These are phyloP conservation scores for Pezicula carpinea DNA, from an alignment of 2,329 filamentous ascomycete genomes.

Conservation along the genomic window DNA sequence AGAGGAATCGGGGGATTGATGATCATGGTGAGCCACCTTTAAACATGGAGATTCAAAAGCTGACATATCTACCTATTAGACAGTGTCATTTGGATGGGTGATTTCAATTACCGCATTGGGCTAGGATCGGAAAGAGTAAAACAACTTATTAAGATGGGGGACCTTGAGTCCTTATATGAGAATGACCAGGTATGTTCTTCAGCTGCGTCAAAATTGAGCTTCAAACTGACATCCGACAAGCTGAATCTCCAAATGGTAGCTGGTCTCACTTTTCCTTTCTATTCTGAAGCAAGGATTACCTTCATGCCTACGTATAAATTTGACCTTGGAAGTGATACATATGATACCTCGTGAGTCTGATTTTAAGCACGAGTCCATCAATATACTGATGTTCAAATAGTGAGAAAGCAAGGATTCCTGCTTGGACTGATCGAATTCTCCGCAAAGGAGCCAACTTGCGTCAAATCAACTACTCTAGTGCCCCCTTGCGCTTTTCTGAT, in stretches of 20 bases:
- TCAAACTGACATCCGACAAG: conserved; percentile 33
- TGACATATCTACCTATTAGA: conserved; percentile 39
- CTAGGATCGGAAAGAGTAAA: conserved; percentile 74
- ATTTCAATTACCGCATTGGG: conserved; percentile 98
- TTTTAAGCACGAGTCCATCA: neutral
- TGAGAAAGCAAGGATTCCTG: conserved; percentile 90
- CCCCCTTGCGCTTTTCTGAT: conserved; percentile 84
- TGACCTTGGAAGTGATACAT: conserved; percentile 80
- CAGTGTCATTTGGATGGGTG: conserved; percentile 88
- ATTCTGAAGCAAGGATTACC: conserved; percentile 81
- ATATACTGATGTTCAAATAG: conserved; percentile 39
- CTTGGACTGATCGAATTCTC: conserved; percentile 93
- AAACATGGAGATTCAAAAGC: neutral
- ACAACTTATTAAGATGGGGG: conserved; percentile 64
- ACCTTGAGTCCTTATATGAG: conserved; percentile 77
- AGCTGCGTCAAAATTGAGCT: neutral
- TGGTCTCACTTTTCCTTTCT: conserved; percentile 83
- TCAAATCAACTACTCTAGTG: conserved; percentile 78
- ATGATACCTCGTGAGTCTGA: conserved; percentile 75
- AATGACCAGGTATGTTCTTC: conserved; percentile 69
- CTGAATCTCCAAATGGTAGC: conserved; percentile 96
- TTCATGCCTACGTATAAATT: conserved; percentile 97
- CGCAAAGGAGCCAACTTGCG: conserved; percentile 79
- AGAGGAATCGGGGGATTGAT: conserved; percentile 84
- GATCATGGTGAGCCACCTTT: conserved; percentile 62